These are phyloP conservation scores for Croton laevigatus DNA, from an alignment of 441 rosid species.

Conservation along the genomic window DNA sequence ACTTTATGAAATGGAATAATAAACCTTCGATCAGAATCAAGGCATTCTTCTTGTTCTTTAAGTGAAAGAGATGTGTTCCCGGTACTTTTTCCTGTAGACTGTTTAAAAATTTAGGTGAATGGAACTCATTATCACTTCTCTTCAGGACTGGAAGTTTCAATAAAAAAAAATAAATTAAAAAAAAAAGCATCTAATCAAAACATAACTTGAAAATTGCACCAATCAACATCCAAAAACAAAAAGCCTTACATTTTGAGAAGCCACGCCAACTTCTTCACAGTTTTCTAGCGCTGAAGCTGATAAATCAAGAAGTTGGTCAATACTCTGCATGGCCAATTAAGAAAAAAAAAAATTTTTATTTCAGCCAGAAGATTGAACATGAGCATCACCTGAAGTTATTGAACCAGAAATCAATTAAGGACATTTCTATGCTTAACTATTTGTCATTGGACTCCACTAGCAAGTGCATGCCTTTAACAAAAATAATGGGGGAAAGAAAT, in stretches of 20 bases:
- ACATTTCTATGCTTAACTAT: background rate
- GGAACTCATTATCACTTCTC: background rate
- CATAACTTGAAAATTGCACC: background rate
- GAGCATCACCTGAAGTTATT: background rate
- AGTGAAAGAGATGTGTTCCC: background rate
- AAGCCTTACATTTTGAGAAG: constrained; percentile 31
- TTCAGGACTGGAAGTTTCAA: background rate
- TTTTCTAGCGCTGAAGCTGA: constrained; percentile 38
- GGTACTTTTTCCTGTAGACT: constrained; percentile 7
- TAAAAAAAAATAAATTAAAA: too few species aligned
- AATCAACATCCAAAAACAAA: background rate
- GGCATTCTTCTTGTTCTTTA: constrained; percentile 6
- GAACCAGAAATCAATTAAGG: background rate
- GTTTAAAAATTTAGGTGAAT: background rate
- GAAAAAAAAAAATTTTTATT: background rate
- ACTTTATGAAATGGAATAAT: background rate
- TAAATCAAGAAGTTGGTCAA: constrained; percentile 49
- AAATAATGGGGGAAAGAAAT: background rate
- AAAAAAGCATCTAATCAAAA: background rate
- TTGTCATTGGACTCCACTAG: background rate
- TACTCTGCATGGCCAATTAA: constrained; percentile 38
- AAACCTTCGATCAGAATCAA: constrained; percentile 13
- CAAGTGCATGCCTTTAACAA: background rate
- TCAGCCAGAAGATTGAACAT: background rate
- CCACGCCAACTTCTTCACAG: constrained; percentile 37